Percentiles rank a stretch among this genome's conserved stretches.
These are phyloP conservation scores for Gyrodon tennesseensis DNA, from an alignment of 1,284 basidiomycete species.

Conservation along the genomic window DNA sequence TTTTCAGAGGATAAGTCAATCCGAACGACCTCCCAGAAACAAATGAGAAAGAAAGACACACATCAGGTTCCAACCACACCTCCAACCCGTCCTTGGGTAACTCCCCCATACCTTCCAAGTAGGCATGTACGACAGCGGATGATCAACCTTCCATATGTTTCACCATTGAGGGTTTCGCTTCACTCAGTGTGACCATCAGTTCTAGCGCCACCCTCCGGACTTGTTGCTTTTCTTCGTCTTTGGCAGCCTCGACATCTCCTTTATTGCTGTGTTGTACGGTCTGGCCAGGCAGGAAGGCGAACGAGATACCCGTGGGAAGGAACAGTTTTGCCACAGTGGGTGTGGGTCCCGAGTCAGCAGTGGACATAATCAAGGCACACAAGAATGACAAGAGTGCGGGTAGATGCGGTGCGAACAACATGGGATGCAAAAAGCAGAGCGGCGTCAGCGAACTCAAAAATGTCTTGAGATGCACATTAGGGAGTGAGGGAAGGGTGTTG, in stretches of 20 bases:
- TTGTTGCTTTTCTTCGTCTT: constrained; percentile 58
- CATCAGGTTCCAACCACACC: constrained; percentile 72
- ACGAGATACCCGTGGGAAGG: constrained; percentile 48
- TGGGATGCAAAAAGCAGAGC: constrained; percentile 63
- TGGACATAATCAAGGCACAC: constrained; percentile 62
- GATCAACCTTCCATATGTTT: constrained; percentile 66
- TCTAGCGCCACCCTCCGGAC: constrained; percentile 67
- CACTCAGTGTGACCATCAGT: constrained; percentile 73
- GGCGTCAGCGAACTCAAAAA: constrained; percentile 72
- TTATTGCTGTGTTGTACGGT: constrained; percentile 36
- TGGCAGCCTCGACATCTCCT: constrained; percentile 48
- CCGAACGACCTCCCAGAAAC: not conserved
- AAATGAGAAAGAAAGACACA: constrained; percentile 44
- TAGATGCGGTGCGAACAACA: constrained; percentile 68
- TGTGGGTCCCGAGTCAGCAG: constrained; percentile 68
- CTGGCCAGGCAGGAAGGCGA: constrained; percentile 56
- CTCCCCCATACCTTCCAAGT: constrained; percentile 79
- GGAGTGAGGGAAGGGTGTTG: constrained; percentile 60
- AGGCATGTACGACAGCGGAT: constrained; percentile 64
- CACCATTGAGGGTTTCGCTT: constrained; percentile 69
- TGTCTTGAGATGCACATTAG: constrained; percentile 56
- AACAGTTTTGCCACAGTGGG: constrained; percentile 70
- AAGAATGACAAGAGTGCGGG: constrained; percentile 63
- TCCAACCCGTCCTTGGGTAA: constrained; percentile 62
- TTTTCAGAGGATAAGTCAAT: constrained; percentile 37